A percentile compares a stretch with the other conserved stretches of the same genome.
These are phyloP conservation scores for Colletotrichum sp. DNA, from an alignment of 2,329 filamentous ascomycete species.

Conservation along the genomic window DNA sequence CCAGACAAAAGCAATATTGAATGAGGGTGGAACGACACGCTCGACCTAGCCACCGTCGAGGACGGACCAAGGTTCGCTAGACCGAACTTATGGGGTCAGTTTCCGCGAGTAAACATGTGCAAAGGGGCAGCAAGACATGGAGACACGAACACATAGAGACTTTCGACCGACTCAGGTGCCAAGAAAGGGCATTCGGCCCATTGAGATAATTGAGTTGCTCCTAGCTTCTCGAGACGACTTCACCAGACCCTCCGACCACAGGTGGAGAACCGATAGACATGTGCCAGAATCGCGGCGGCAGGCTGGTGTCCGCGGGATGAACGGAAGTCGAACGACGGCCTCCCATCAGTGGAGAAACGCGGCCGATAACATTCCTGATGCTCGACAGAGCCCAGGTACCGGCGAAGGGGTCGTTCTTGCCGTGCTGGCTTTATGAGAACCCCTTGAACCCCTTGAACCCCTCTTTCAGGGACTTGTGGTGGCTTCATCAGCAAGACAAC, in stretches of 20 bases:
- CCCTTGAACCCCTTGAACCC: background rate
- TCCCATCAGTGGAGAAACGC: background rate
- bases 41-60: constrained; percentile 2
- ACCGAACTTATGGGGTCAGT: background rate
- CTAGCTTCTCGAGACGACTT: background rate
- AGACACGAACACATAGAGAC: background rate
- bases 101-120: background rate
- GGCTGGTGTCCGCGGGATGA: background rate
- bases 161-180: background rate
- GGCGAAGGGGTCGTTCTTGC: background rate
- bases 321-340: background rate
- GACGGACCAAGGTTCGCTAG: constrained; percentile 2
- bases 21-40: background rate
- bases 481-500: background rate
- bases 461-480: background rate
- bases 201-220: background rate
- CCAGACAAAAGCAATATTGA: constrained; percentile 8
- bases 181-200: background rate
- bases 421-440: background rate
- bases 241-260: background rate
- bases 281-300: background rate
- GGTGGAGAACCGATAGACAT: background rate
- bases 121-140: background rate
- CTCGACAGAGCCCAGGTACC: background rate
- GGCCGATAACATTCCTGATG: background rate